These are phyloP conservation scores for Trichosporon asahii DNA, from an alignment of 1,284 basidiomycete species.

Conservation along the genomic window DNA sequence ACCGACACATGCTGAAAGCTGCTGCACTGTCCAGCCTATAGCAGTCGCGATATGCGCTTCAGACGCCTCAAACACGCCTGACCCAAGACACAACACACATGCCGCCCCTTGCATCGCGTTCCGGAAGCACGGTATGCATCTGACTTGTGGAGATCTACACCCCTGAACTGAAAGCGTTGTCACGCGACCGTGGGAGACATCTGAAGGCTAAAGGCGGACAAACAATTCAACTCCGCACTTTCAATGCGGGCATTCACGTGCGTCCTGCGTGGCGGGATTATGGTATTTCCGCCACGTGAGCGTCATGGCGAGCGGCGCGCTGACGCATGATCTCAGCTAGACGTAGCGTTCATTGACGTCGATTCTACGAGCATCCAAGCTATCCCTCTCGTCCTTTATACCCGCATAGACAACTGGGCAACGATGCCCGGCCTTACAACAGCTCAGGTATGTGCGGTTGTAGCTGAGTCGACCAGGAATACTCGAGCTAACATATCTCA, in stretches of 20 bases:
- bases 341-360: background rate
- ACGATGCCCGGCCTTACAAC: conserved; percentile 51
- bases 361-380: background rate
- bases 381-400: conserved; percentile 11
- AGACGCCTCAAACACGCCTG: background rate
- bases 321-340: conserved; percentile 1
- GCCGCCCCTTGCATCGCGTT: too few species aligned
- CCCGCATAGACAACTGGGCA: background rate
- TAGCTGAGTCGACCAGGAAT: too few species aligned
- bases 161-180: too few species aligned
- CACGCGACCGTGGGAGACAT: too few species aligned
- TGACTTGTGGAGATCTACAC: background rate
- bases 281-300: conserved; percentile 2
- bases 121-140: background rate
- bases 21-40: background rate
- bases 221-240: background rate
- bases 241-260: background rate
- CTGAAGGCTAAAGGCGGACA: background rate
- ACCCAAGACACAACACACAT: background rate
- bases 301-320: conserved; percentile 3
- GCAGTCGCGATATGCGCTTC: background rate
- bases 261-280: background rate
- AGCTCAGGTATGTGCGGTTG: conserved; percentile 41
- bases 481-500: conserved; percentile 27
- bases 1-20: too few species aligned